Evolutionary conservation across 192 early-diverging fungal genomes (phyloP).

Genomic region (Entomortierella chlamydospora): DNA sequence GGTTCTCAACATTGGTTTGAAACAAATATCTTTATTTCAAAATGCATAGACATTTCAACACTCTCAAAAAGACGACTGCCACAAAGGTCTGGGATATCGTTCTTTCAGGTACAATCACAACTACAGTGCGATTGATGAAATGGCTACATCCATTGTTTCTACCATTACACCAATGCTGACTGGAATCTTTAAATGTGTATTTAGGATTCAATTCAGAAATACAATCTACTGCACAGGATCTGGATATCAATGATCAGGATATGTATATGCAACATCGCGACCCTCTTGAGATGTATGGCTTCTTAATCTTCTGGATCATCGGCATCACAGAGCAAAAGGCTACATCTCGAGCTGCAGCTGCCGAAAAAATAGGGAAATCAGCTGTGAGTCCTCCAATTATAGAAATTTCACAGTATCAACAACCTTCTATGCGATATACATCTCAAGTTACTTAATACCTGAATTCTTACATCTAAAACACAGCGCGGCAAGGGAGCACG

Average conservation of each 20-base stretch:
- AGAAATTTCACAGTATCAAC: neutral
- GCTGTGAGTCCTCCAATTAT: constrained; percentile 2
- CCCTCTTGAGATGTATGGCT: constrained; percentile 85
- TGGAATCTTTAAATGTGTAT: neutral
- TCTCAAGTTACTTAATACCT: neutral
- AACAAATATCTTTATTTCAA: no score
- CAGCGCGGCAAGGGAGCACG: constrained; percentile 56
- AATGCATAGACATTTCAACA: constrained; percentile 33
- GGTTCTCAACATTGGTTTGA: no score
- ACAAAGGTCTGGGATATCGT: constrained; percentile 55
- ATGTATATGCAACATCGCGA: constrained; percentile 73
- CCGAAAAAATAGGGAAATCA: constrained; percentile 42
- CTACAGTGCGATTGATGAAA: no score
- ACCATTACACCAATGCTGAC: neutral
- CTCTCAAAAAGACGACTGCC: constrained; percentile 34
- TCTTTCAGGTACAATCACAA: constrained; percentile 30
- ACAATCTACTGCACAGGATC: constrained; percentile 65
- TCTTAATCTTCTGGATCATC: constrained; percentile 86
- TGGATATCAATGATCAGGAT: constrained; percentile 76
- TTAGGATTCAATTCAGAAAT: constrained; percentile 77
- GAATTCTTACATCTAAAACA: neutral
- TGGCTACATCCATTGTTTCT: no score
- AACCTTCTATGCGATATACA: neutral
- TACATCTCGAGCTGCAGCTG: constrained; percentile 54
- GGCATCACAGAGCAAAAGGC: constrained; percentile 71